Base-by-base conservation (phyloP, 1,284 basidiomycete species). In the Acaromyces ingoldii region DNA sequence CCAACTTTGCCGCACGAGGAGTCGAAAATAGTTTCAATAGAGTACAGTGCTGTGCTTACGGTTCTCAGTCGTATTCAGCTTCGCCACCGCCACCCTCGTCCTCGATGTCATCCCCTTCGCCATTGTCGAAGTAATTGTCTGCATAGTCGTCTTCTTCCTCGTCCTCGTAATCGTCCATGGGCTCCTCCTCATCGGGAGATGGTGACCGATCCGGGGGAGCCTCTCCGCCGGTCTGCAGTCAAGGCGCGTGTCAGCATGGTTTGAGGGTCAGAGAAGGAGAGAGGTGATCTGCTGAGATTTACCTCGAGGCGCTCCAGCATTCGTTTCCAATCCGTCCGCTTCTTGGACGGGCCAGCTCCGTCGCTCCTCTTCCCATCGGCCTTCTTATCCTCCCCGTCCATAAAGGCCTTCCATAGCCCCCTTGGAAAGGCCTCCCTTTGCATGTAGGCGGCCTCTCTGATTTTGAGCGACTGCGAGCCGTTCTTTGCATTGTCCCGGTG, bases 41-140 rank as follows among this genome's bases (percentile, higher is more conserved):
- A n/a, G n/a, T n/a, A n/a, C n/a, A n/a, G n/a, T n/a, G n/a, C n/a
- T n/a, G n/a, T n/a, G n/a, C n/a, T n/a, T n/a, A n/a, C n/a, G n/a
- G n/a, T n/a, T n/a, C n/a, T n/a, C n/a, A n/a, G n/a, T n/a, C n/a
- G n/a, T n/a, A n/a, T 33, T 72, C 70, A 10, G 57, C 62, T 28
- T 60, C 66, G 21, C 55, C 63, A 24, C 42, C 57, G 24, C 60
- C 64, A 25, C 64, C 69, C 19, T 62, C 65, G 24, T 62, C 70
- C 9, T 61, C 65, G 6, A 57, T 52, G 7, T 67, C 71, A 34
- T 68, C 70, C 28, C 69, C 71, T 52, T 74, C 71, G 29, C 71
- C 71, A 30, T 74, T 74, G 55, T 74, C 71, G 44, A 74, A 74
- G 68, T 74, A 74, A 50, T 72, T 69, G 30, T 70, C 62, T 5